Evolutionary conservation across 345 rosid genomes (phyloP).

Genomic region (Populus ilicifolia): DNA sequence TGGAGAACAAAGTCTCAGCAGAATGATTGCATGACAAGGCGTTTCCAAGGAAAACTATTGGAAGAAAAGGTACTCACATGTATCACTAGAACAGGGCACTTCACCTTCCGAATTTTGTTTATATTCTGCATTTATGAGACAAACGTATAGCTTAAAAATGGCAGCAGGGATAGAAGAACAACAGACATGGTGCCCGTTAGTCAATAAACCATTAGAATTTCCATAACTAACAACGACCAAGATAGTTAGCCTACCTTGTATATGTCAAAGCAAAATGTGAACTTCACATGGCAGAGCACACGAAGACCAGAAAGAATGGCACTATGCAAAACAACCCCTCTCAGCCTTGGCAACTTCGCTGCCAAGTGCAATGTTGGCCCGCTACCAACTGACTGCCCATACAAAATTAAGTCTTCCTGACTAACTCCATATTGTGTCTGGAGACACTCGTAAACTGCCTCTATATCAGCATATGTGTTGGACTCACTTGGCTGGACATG

Average conservation of each 20-base stretch:
- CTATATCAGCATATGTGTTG: conserved; percentile 93
- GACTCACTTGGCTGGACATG: conserved; percentile 80
- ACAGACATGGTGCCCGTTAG: background rate
- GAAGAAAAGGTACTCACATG: conserved; percentile 52
- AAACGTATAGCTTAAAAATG: conserved; percentile 2
- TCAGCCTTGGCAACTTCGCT: conserved; percentile 85
- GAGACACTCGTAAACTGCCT: conserved; percentile 88
- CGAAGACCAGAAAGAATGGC: conserved; percentile 99
- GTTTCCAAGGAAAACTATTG: background rate
- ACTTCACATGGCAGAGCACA: conserved; percentile 92
- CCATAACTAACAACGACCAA: background rate
- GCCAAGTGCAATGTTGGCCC: conserved; percentile 97
- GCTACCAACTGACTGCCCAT: conserved; percentile 97
- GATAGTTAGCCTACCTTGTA: conserved; percentile 48
- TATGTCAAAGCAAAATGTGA: conserved; percentile 81
- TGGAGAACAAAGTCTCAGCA: background rate
- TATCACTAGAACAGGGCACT: conserved; percentile 88
- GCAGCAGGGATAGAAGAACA: conserved; percentile 4
- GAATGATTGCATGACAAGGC: background rate
- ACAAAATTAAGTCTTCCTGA: conserved; percentile 86
- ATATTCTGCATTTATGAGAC: conserved; percentile 57
- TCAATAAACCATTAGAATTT: background rate
- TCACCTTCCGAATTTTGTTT: conserved; percentile 79
- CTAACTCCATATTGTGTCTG: conserved; percentile 88
- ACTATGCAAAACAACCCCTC: conserved; percentile 97